Conservation (phyloP, 2,329 filamentous ascomycete species). For the Fonsecaea pedrosoi region DNA sequence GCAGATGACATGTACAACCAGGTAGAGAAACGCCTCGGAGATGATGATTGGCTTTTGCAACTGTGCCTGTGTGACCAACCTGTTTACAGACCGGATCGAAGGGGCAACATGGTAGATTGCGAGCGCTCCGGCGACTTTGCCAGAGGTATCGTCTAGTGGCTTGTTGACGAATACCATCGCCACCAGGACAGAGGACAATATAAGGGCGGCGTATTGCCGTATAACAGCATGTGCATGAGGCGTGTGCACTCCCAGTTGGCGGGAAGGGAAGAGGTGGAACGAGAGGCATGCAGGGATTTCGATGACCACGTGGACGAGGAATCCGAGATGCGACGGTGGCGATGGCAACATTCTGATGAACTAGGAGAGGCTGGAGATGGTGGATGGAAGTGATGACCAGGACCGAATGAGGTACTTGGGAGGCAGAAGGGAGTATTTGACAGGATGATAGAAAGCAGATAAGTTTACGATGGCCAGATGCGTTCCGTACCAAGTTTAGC, state of each 20-base stretch:
- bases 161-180: constrained; percentile 44
- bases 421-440: background rate
- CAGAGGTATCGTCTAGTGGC: constrained; percentile 41
- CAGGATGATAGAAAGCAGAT: background rate
- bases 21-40: constrained; percentile 38
- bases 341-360: background rate
- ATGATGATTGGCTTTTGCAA: constrained; percentile 21
- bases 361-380: background rate
- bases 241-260: constrained; percentile 42
- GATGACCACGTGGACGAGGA: constrained; percentile 45
- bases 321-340: constrained; percentile 32
- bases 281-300: constrained; percentile 48
- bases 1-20: constrained; percentile 37
- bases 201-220: constrained; percentile 49
- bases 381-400: background rate
- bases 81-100: constrained; percentile 40
- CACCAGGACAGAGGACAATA: constrained; percentile 46
- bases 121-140: constrained; percentile 45
- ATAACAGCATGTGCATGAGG: constrained; percentile 47
- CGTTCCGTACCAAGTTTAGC: background rate
- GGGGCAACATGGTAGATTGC: constrained; percentile 48
- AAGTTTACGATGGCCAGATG: constrained; percentile 5
- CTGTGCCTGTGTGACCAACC: constrained; percentile 31
- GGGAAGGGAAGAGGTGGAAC: constrained; percentile 47
- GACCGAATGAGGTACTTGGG: background rate